Evolutionary conservation across 208 protist genomes (phyloP).

Genomic region (Herpetomonas samuelpessoai): DNA sequence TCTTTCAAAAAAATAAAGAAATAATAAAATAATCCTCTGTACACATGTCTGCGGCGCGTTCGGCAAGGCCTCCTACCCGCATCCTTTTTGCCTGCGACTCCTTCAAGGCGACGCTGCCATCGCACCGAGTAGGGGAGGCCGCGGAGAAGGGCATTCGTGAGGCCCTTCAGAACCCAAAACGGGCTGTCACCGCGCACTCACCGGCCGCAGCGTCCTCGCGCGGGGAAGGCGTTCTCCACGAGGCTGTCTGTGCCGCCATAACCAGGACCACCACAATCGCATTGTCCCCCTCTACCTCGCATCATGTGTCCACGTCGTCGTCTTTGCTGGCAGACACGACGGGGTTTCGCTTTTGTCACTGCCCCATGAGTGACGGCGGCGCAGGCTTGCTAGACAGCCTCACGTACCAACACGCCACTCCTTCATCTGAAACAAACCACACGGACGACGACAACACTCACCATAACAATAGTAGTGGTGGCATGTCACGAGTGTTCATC

Average conservation of each 20-base stretch:
- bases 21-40: too few species aligned
- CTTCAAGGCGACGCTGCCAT: constrained; percentile 76
- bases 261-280: neutral
- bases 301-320: neutral
- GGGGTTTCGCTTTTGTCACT: constrained; percentile 30
- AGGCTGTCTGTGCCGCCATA: neutral
- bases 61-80: too few species aligned
- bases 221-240: too few species aligned
- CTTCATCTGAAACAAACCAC: neutral
- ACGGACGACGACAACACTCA: neutral
- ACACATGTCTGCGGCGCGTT: too few species aligned
- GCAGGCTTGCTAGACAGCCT: constrained; percentile 71
- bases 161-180: too few species aligned
- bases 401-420: constrained; percentile 18
- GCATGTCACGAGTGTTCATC: constrained; percentile 11
- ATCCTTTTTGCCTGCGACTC: constrained; percentile 65
- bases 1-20: too few species aligned
- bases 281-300: too few species aligned
- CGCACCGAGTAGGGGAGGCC: constrained; percentile 52
- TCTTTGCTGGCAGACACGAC: neutral
- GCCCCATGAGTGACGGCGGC: constrained; percentile 81
- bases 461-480: constrained; percentile 1
- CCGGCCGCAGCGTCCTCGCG: too few species aligned
- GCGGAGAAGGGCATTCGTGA: constrained; percentile 41
- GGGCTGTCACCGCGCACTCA: too few species aligned